Evolutionary conservation across 352 stramenopile genomes (phyloP).

Genomic region (Phytophthora macrochlamydospora): DNA sequence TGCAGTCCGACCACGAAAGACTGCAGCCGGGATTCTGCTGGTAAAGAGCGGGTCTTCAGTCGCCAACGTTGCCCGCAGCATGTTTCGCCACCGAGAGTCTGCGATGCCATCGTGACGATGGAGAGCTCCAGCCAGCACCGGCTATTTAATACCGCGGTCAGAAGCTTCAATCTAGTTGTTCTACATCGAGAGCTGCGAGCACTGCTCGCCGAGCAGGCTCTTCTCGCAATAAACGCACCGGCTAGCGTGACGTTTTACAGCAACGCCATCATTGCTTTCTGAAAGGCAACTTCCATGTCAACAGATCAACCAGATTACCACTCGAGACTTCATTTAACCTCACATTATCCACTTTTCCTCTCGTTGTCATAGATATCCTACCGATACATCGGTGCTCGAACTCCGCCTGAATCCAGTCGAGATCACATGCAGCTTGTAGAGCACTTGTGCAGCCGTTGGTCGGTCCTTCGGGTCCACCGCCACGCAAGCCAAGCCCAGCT

Average conservation of each 20-base stretch:
- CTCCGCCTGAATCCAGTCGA: slow-evolving; percentile 25
- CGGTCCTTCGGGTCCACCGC: slow-evolving; percentile 33
- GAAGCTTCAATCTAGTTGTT: not conserved
- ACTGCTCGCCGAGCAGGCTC: not conserved
- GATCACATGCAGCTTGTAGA: slow-evolving; percentile 44
- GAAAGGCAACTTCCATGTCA: not conserved
- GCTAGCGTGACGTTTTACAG: too few species aligned
- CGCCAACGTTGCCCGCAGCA: not conserved
- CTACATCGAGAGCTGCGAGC: too few species aligned
- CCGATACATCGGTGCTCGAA: slow-evolving; percentile 12
- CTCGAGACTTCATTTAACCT: too few species aligned
- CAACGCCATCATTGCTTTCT: not conserved
- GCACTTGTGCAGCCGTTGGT: slow-evolving; percentile 35
- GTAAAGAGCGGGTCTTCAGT: not conserved
- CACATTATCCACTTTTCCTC: not conserved
- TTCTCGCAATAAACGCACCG: not conserved
- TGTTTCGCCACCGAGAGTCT: not conserved
- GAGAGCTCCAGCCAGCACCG: not conserved
- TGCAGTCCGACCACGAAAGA: slow-evolving; percentile 3
- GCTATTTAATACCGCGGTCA: not conserved
- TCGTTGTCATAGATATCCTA: not conserved
- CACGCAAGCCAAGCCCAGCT: slow-evolving; percentile 35
- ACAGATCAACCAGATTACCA: too few species aligned
- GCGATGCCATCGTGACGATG: too few species aligned
- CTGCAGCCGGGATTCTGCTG: not conserved